Evolutionary conservation across 2,329 filamentous ascomycete species (phyloP).

Genomic region (Aspergillus phoenicis): DNA sequence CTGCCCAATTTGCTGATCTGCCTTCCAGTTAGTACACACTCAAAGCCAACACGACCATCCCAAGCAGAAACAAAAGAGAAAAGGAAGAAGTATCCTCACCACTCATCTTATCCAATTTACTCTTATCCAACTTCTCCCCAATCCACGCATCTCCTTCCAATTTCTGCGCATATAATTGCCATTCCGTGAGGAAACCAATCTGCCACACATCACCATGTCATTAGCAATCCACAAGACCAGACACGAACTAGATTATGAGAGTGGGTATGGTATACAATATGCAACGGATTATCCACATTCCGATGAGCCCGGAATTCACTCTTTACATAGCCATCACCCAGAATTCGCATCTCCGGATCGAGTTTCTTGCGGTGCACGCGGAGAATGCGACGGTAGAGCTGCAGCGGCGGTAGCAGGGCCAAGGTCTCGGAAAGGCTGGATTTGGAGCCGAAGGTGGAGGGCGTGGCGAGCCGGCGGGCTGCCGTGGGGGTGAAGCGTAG

Average conservation of each 20-base stretch:
- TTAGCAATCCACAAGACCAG: neutral
- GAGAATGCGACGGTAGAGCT: constrained; percentile 83
- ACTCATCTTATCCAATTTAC: constrained; percentile 90
- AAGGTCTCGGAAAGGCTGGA: constrained; percentile 52
- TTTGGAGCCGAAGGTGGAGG: constrained; percentile 43
- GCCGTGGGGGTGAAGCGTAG: constrained; percentile 29
- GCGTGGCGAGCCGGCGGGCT: constrained; percentile 40
- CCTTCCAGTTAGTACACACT: constrained; percentile 6
- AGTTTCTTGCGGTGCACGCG: constrained; percentile 82
- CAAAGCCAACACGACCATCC: neutral
- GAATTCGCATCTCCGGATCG: constrained; percentile 69
- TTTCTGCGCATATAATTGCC: constrained; percentile 93
- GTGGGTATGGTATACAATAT: constrained; percentile 67
- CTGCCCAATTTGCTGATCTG: constrained; percentile 91
- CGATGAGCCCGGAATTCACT: constrained; percentile 85
- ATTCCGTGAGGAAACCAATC: constrained; percentile 95
- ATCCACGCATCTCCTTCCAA: constrained; percentile 85
- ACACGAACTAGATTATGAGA: neutral
- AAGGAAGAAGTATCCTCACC: constrained; percentile 57
- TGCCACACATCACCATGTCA: constrained; percentile 41
- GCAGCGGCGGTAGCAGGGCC: constrained; percentile 82
- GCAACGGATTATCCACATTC: constrained; percentile 83
- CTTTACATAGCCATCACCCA: constrained; percentile 93
- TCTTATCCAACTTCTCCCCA: constrained; percentile 78
- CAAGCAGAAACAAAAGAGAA: neutral